Evolutionary conservation across 441 rosid species (phyloP).

Genomic region (Eutrema salsugineum): DNA sequence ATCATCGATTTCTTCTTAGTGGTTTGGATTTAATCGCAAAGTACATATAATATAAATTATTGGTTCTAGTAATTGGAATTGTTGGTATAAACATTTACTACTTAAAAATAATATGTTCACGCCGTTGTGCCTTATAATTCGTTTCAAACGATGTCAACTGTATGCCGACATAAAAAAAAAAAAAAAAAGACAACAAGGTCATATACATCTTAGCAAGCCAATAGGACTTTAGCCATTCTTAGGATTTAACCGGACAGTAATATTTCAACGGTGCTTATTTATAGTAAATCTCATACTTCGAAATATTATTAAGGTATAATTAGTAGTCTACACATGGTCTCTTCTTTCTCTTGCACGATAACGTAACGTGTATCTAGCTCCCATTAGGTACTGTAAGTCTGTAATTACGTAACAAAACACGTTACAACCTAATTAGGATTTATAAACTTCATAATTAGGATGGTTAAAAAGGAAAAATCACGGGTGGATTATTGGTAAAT

Average conservation of each 20-base stretch:
- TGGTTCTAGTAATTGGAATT: neutral
- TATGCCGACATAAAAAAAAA: conserved; percentile 2
- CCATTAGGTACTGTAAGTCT: neutral
- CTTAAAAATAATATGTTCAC: neutral
- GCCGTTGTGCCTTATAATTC: neutral
- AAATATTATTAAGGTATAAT: neutral
- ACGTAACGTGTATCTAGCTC: neutral
- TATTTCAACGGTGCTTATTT: neutral
- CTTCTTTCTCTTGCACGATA: neutral
- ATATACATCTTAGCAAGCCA: neutral
- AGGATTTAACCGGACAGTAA: neutral
- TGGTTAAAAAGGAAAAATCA: conserved; percentile 5
- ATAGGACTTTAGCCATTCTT: neutral
- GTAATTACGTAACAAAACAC: neutral
- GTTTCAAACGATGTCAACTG: neutral
- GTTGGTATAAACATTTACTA: neutral
- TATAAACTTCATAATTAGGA: neutral
- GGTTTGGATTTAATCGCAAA: neutral
- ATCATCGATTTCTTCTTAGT: neutral
- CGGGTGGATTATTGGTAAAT: conserved; percentile 9
- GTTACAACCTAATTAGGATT: neutral
- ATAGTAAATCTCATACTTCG: neutral
- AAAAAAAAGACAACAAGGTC: neutral
- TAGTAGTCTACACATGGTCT: neutral
- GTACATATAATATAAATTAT: neutral